Base-by-base conservation (phyloP, 2,329 filamentous ascomycete species). In the Epichloe festucae region DNA sequence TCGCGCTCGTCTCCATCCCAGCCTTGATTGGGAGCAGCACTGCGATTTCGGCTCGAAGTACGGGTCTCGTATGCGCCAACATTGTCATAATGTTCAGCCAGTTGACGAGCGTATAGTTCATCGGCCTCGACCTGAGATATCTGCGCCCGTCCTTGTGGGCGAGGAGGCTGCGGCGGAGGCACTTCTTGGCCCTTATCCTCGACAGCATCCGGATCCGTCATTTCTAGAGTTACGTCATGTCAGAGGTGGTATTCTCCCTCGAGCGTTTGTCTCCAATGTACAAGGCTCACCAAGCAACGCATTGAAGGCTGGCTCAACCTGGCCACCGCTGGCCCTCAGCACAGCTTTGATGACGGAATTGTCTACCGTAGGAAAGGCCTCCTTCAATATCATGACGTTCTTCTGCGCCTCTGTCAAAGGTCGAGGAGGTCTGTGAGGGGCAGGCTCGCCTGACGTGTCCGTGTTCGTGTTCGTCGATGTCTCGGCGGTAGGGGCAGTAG, bases 221-320 rank as follows among this genome's bases (percentile, higher is more conserved):
- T 88, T 60, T 84, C 84, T 85, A 35, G 36, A 19, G n/a, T 38
- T 1, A n/a, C 3, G 23, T 27, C 7, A 40, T 21, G 49, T 53
- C 17, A 53, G 49, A 31, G 8, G 11, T 15, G 27, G 7, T 15
- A n/a, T 11, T 6, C 3, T 4, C 10, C 10, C 8, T 38, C 2
- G 14, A 7, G 12, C 3, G 5, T 12, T 10, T 23, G 10, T 23
- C 8, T 10, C 12, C n/a, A n/a, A 23, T 12, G 17, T 35, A n/a
- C 23, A 14, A 21, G 31, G 21, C 62, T 55, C 74, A 88, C 87
- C 87, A 44, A 98, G 76, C 43, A 98, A 77, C 38, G 93, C 93
- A 70, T 96, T 93, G 71, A 98, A 98, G 14, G 93, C 91, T 35
- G 89, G 87, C 67, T 98, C 93, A 46, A 97, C 83, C 62, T 85